Evolutionary conservation across 2,329 filamentous ascomycete species (phyloP), one percentile per base, ranked within the genome.

Genomic region (Aspergillus japonicus): DNA sequence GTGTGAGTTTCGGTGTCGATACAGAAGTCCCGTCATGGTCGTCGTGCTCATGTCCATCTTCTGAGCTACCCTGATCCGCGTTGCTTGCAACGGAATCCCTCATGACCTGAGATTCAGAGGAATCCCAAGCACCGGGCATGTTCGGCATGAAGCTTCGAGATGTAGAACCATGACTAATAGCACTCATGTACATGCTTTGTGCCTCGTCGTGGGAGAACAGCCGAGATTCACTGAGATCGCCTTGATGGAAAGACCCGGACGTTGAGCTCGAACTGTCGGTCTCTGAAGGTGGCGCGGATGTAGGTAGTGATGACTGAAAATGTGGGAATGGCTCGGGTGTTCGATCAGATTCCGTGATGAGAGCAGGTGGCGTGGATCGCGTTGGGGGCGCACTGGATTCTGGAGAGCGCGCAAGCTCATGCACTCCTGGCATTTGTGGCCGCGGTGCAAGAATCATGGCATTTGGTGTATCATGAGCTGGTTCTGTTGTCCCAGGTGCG

Each of bases 101-200:
- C 5, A 42, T 29, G 14, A 47, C 52, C 26, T 53, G 64, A 35
- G 65, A 63, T 29, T 66, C 70, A 7, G 69, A 69, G 14, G 70
- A 73, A 44, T 72, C 72, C 78, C 78, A 80, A 42, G 71, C 77
- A 7, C 79, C 78, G 16, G 79, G 78, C 60, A 80, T 78, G 50
- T 68, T 67, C 4, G 70, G 72, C 29, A 68, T 62, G 49, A 73
- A 72, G 53, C 67, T 69, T 29, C 61, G 64, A 54, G 61, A 67
- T 21, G 59, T 63, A 24, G 73, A 71, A 10, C 70, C 71, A 42
- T 77, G 74, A 59, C 82, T 85, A 57, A 87, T 77, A 11, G 84
- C 86, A 69, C 86, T 82, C 79, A 82, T 80, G 59, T 82, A 82
- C 73, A 82, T 77, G 63, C 80, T 82, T 58, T 80, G 74, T n/a